Evolutionary conservation across 192 early-diverging fungal species (phyloP), one percentile per base, ranked within the genome.

Genomic region (Funneliformis mosseae): DNA sequence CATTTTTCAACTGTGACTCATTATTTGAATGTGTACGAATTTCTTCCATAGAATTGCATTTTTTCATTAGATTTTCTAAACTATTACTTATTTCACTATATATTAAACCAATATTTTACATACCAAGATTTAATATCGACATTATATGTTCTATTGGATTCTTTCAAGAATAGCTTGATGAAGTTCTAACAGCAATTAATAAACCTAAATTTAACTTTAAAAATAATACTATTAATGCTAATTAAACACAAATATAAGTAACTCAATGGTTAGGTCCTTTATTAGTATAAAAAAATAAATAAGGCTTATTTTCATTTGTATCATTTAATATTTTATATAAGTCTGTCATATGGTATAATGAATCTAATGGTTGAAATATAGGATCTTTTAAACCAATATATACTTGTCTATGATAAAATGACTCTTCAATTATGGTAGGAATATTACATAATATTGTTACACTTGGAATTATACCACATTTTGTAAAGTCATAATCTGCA

Each of bases 301-400:
- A 25, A n/a, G 21, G 25, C 25, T 62, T 62, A 62, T 62, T 62
- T 8, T 23, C 8, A 62, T 25, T 62, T 25, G 5, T 25, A 25
- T 62, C n/a, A 62, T 62, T 62, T n/a, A 62, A 62, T 25, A 62
- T 62, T 25, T 62, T 62, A 14, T 60, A 14, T 16, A 60, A 14
- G 3, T 60, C 1, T 5, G 6, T 60, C n/a, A n/a, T n/a, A 60
- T 62, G 61, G 0, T 8, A 3, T 62, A 62, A 62, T 62, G 21
- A 25, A 25, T 8, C 21, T n/a, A 3, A 62, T 25, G n/a, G 61
- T n/a, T 62, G 3, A 62, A 62, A 62, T 25, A 62, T 62, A 62
- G 61, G 61, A n/a, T 62, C 61, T 62, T 62, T 62, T 62, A 62
- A 25, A 5, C 61, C n/a, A 25, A 62, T 62, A 62, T 62, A 62